Percentiles rank a stretch among this genome's conserved stretches.
These are phyloP conservation scores for Cryptococcus sp. DNA, from an alignment of 1,284 basidiomycete species.

Conservation along the genomic window DNA sequence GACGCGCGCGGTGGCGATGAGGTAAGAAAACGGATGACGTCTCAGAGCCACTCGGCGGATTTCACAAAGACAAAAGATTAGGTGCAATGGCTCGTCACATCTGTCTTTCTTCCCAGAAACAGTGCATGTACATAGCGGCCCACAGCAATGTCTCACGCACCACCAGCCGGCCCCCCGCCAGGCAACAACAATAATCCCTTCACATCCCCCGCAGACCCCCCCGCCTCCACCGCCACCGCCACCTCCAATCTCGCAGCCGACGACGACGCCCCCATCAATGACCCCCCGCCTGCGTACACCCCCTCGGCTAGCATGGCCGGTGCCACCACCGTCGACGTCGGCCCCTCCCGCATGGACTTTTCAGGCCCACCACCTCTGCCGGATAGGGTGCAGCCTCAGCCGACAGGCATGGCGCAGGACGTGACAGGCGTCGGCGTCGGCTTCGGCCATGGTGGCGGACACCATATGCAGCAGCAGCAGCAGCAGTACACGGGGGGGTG, in stretches of 20 bases:
- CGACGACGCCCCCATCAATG: slow-evolving; percentile 6
- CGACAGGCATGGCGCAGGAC: slow-evolving; percentile 14
- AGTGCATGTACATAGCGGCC: too few relatives aligned
- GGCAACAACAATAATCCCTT: slow-evolving; percentile 2
- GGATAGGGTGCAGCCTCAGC: slow-evolving; percentile 21
- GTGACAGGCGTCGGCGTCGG: slow-evolving; percentile 40
- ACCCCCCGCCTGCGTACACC: slow-evolving; percentile 19
- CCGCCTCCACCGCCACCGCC: slow-evolving; percentile 2
- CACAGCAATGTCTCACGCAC: neutral
- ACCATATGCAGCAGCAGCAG: slow-evolving; percentile 1
- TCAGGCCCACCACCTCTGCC: slow-evolving; percentile 47
- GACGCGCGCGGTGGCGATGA: too few relatives aligned
- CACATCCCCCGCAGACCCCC: slow-evolving; percentile 5
- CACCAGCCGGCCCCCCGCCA: neutral
- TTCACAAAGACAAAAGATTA: too few relatives aligned
- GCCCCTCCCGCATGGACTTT: slow-evolving; percentile 44
- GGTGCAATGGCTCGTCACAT: too few relatives aligned
- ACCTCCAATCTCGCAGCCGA: neutral
- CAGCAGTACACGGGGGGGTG: neutral
- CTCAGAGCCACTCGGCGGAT: too few relatives aligned
- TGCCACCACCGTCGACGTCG: slow-evolving; percentile 25
- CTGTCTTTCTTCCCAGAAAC: too few relatives aligned
- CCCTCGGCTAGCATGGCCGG: slow-evolving; percentile 10
- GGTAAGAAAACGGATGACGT: too few relatives aligned
- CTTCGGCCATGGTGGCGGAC: slow-evolving; percentile 22